Evolutionary conservation across 805 yeast species (phyloP), one percentile per base, ranked within the genome.

Genomic region (Hanseniaspora vineae): DNA sequence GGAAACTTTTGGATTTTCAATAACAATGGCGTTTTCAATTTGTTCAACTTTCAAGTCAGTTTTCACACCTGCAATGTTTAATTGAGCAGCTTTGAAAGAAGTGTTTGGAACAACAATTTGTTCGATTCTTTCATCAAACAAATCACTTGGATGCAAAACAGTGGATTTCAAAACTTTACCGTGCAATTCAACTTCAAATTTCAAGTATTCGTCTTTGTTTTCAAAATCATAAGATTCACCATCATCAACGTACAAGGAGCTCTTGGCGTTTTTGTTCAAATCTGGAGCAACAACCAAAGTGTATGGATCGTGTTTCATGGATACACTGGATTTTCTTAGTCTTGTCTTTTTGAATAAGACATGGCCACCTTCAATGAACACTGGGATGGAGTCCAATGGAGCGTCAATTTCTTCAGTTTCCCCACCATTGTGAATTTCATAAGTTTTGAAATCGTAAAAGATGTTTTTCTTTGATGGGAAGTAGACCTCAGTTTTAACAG

Each of bases 301-400:
- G 60, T 79, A 86, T 3, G 97, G 96, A 60, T 89, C 97, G 52
- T 72, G 66, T 23, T 60, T 67, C 90, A 84, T 85, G 52, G 84
- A 66, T 58, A 72, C 78, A 2, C 94, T 66, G 0, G 95, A 84
- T 53, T 97, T 75, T 60, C 98, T 78, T 53, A 78, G 75, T 53
- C 95, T 75, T 45, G 80, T 84, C 51, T 81, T 82, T 35, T 78
- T 73, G 14, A 81, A 68, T 20, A 83, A 59, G 13, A 90, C 75
- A 33, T 80, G 72, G 0, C 97, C 97, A n/a, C 95, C 92, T 57
- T 79, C 78, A 15, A 83, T 63, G 31, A 75, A 74, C 42, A 84
- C 70, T 0, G 97, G 97, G 15, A 85, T 76, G 45, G 77, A 77
- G 5, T 71, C 66, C 45, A 89, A 61, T 2, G 75, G 70, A 0